These are phyloP conservation scores for Coemansia sp. DNA, from an alignment of 192 early-diverging fungal genomes.

Conservation along the genomic window DNA sequence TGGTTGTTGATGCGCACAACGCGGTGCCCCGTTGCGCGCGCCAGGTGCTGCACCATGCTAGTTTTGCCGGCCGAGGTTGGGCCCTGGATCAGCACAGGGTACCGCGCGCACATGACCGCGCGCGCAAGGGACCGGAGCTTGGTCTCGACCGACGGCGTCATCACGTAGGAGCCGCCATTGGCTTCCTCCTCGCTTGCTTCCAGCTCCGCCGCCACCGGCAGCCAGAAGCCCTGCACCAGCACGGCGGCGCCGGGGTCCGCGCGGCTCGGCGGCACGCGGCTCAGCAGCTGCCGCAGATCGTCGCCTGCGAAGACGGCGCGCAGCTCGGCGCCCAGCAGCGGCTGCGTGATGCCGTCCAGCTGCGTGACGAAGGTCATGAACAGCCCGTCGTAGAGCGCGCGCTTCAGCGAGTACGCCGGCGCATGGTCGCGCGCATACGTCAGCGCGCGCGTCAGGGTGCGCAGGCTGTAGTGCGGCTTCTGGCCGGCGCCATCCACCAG, in stretches of 20 bases:
- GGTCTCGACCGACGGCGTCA: slow-evolving; percentile 81
- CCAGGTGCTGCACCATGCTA: slow-evolving; percentile 95
- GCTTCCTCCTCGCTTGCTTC: slow-evolving; percentile 25
- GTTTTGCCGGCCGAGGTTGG: slow-evolving; percentile 98
- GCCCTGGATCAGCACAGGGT: slow-evolving; percentile 97
- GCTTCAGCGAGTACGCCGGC: slow-evolving; percentile 72
- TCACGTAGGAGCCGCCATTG: slow-evolving; percentile 62
- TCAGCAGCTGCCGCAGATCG: slow-evolving; percentile 33
- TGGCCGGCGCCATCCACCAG: slow-evolving; percentile 89
- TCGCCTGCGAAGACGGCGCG: slow-evolving; percentile 29
- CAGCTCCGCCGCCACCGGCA: slow-evolving; percentile 56
- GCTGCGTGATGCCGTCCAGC: slow-evolving; percentile 70
- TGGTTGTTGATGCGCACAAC: slow-evolving; percentile 99
- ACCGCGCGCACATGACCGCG: slow-evolving; percentile 85
- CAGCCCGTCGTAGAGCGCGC: slow-evolving; percentile 90
- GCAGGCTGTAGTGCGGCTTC: slow-evolving; percentile 86
- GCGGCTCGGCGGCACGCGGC: slow-evolving; percentile 20
- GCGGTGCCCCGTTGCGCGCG: slow-evolving; percentile 82
- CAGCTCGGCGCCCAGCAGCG: slow-evolving; percentile 35
- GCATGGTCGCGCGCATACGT: slow-evolving; percentile 74
- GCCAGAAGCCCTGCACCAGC: slow-evolving; percentile 87
- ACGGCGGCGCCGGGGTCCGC: slow-evolving; percentile 46
- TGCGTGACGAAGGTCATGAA: slow-evolving; percentile 95
- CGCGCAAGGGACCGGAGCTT: slow-evolving; percentile 89
- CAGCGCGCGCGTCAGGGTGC: slow-evolving; percentile 86